A percentile compares a stretch with the other conserved stretches of the same genome.
phyloP scores from a whole-genome alignment of 495 filamentous ascomycete species.

The Daldinia vernicosa region DNA sequence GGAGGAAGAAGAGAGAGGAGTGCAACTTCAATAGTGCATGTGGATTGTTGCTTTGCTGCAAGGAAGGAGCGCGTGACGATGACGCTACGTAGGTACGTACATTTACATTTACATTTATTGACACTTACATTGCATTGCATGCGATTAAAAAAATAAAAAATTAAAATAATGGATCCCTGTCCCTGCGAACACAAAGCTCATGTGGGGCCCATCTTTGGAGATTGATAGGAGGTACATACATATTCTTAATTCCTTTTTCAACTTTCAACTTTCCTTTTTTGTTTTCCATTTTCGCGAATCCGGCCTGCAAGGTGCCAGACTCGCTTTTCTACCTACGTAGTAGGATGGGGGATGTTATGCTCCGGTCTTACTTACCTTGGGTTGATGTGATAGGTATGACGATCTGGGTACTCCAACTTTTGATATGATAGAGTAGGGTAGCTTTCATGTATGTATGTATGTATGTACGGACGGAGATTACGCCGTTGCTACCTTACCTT shows the following conservation, averaged over 20 bases:
- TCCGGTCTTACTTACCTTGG: neutral
- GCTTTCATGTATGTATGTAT: neutral
- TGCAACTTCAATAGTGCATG: conserved; percentile 19
- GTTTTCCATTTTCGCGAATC: neutral
- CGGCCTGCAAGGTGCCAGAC: neutral
- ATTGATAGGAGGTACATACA: no score
- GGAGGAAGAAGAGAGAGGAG: neutral
- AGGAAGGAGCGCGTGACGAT: conserved; percentile 35
- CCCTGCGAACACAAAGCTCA: neutral
- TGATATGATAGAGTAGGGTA: neutral
- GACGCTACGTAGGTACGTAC: conserved; percentile 27
- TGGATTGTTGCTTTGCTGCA: conserved; percentile 24
- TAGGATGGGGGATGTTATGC: neutral
- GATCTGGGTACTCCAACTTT: neutral
- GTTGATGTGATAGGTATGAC: neutral
- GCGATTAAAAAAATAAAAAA: neutral
- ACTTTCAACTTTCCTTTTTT: neutral
- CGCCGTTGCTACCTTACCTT: neutral
- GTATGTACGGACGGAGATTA: neutral
- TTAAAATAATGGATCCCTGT: neutral
- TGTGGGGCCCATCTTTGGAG: neutral
- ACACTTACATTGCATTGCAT: neutral
- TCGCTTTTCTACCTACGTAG: neutral
- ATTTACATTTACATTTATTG: neutral
- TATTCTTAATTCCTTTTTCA: neutral